Evolutionary conservation across 768 basidiomycete species (phyloP).

Genomic region (Boletus patriciae): DNA sequence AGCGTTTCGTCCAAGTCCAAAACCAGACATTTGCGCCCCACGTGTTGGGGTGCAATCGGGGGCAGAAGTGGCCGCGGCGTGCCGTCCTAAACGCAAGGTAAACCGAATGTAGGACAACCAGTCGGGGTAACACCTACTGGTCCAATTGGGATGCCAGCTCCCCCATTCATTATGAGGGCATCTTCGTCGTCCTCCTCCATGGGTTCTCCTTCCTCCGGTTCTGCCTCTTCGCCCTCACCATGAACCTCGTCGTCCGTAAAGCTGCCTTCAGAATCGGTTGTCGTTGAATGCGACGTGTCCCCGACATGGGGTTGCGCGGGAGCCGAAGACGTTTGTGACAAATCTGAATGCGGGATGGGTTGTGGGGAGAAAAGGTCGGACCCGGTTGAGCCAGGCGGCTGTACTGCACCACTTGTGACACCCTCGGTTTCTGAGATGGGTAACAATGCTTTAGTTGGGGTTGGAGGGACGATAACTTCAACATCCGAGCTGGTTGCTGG

Average conservation of each 20-base stretch:
- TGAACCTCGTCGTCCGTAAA: slow-evolving; percentile 66
- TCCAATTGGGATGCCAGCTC: slow-evolving; percentile 92
- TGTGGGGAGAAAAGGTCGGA: slow-evolving; percentile 33
- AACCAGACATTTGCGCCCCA: slow-evolving; percentile 91
- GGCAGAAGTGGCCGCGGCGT: slow-evolving; percentile 84
- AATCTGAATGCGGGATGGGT: slow-evolving; percentile 24
- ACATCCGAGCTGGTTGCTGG: slow-evolving; percentile 29
- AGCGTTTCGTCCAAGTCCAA: slow-evolving; percentile 97
- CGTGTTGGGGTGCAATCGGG: slow-evolving; percentile 74
- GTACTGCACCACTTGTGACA: slow-evolving; percentile 88
- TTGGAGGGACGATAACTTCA: slow-evolving; percentile 47
- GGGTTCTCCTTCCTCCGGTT: slow-evolving; percentile 57
- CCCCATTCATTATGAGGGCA: slow-evolving; percentile 83
- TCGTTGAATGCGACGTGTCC: slow-evolving; percentile 32
- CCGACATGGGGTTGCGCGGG: slow-evolving; percentile 30
- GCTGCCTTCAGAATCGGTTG: slow-evolving; percentile 37
- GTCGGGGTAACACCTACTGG: slow-evolving; percentile 58
- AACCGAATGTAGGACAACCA: not conserved
- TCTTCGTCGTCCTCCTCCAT: slow-evolving; percentile 87
- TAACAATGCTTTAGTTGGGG: slow-evolving; percentile 44
- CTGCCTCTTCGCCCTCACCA: slow-evolving; percentile 68
- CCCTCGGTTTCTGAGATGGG: slow-evolving; percentile 81
- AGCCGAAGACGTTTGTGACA: slow-evolving; percentile 23
- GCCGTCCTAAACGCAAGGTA: slow-evolving; percentile 63
- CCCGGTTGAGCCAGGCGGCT: slow-evolving; percentile 83